Evolutionary conservation across 2,329 filamentous ascomycete genomes (phyloP).

Genomic region (Xylaria digitata): DNA sequence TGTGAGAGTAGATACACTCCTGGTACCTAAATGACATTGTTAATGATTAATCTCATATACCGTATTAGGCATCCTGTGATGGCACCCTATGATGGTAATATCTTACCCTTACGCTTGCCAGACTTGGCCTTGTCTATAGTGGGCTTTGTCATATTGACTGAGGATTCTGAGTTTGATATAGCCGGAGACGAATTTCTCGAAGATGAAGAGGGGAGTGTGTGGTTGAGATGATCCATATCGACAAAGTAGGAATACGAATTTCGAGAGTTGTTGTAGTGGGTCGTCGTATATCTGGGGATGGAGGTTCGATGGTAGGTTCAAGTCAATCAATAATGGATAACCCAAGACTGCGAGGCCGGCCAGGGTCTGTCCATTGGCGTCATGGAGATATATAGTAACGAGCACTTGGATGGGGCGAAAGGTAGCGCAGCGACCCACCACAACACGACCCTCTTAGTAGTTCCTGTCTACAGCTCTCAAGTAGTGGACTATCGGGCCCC

Average conservation of each 20-base stretch:
- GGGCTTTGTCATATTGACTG: constrained; percentile 45
- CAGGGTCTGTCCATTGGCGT: constrained; percentile 38
- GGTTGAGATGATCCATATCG: constrained; percentile 36
- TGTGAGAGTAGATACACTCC: constrained; percentile 87
- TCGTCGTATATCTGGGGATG: constrained; percentile 19
- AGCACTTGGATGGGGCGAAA: constrained; percentile 31
- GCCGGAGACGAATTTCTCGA: constrained; percentile 34
- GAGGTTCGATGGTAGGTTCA: constrained; percentile 28
- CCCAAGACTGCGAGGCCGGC: constrained; percentile 22
- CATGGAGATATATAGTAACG: constrained; percentile 43
- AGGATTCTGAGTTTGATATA: constrained; percentile 36
- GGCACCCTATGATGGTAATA: background rate
- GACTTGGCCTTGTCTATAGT: constrained; percentile 40
- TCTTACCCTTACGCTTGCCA: constrained; percentile 51
- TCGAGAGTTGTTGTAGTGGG: constrained; percentile 13
- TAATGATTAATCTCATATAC: constrained; percentile 9
- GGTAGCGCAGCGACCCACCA: constrained; percentile 36
- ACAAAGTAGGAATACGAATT: constrained; percentile 15
- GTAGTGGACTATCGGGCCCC: constrained; percentile 30
- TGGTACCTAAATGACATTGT: constrained; percentile 62
- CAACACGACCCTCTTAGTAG: constrained; percentile 35
- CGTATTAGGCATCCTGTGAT: background rate
- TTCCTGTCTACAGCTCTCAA: constrained; percentile 23
- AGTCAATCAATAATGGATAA: constrained; percentile 31
- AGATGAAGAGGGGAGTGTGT: constrained; percentile 26